A percentile compares a stretch with the other conserved stretches of the same genome.
phyloP scores from a whole-genome alignment of 768 basidiomycete species.

The Podaxis carcinomalis region DNA sequence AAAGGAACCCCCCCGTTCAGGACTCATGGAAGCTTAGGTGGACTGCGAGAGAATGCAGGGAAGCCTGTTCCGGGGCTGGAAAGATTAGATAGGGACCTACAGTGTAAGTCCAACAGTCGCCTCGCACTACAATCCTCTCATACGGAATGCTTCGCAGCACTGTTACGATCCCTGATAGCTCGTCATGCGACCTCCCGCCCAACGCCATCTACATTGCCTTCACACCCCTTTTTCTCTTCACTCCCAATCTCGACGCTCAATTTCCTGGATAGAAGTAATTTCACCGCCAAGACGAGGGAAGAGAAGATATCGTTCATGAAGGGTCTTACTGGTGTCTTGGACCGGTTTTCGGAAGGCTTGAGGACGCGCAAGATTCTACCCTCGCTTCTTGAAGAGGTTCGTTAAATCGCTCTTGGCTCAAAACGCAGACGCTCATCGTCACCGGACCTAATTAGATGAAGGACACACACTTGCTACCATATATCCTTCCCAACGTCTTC shows the following conservation, averaged over 20 bases:
- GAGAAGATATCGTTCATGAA: constrained; percentile 97
- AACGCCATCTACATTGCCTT: constrained; percentile 74
- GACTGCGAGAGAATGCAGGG: constrained; percentile 66
- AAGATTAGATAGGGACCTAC: constrained; percentile 65
- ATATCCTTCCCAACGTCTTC: constrained; percentile 95
- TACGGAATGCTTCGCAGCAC: constrained; percentile 39
- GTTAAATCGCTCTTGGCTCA: constrained; percentile 1
- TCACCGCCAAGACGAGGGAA: constrained; percentile 89
- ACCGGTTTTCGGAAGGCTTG: constrained; percentile 83
- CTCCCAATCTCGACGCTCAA: constrained; percentile 93
- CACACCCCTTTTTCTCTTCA: constrained; percentile 91
- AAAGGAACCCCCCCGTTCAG: constrained; percentile 85
- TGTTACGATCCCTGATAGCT: constrained; percentile 79
- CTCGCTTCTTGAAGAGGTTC: constrained; percentile 87
- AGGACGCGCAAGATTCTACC: constrained; percentile 87
- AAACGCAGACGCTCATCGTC: neutral
- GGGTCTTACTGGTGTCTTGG: constrained; percentile 76
- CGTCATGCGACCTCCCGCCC: constrained; percentile 71
- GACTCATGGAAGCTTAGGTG: constrained; percentile 72
- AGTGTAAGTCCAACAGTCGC: constrained; percentile 40
- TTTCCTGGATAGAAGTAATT: constrained; percentile 93
- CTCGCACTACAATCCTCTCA: neutral
- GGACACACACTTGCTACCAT: constrained; percentile 88
- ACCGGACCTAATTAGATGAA: constrained; percentile 61
- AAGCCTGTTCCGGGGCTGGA: constrained; percentile 60